Percentiles rank a stretch among this genome's conserved stretches.
Evolutionary conservation across 148 eudicot genomes (phyloP).

Genomic region (Cornus controversa): DNA sequence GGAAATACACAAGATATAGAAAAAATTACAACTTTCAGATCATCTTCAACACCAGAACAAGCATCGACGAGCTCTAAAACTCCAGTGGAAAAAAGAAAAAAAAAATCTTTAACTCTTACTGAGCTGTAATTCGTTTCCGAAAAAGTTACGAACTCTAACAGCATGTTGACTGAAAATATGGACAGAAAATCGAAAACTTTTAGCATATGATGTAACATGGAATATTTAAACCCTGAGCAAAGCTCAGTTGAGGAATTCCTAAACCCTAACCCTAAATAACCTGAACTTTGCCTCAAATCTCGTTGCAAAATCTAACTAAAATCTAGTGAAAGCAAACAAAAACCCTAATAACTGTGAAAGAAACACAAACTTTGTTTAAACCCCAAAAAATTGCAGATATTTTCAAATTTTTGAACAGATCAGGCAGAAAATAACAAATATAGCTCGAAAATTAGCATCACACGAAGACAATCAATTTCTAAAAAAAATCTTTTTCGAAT

Average conservation of each 20-base stretch:
- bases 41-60: background rate
- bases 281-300: conserved; percentile 6
- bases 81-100: background rate
- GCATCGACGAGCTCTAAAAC: background rate
- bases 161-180: conserved; percentile 5
- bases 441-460: conserved; percentile 10
- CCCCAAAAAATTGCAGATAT: background rate
- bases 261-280: conserved; percentile 5
- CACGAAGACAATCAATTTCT: background rate
- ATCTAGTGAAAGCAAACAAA: background rate
- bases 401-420: conserved; percentile 11
- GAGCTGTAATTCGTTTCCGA: background rate
- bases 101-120: background rate
- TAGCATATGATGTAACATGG: too few relatives aligned
- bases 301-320: background rate
- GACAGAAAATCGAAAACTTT: background rate
- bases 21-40: background rate
- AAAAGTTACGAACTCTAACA: background rate
- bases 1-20: background rate
- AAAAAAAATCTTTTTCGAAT: background rate
- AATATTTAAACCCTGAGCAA: background rate
- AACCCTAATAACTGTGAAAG: background rate
- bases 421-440: conserved; percentile 1
- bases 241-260: background rate
- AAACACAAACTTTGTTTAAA: background rate